phyloP scores from a whole-genome alignment of 805 yeast genomes.

The Limtongozyma cylindracea region DNA sequence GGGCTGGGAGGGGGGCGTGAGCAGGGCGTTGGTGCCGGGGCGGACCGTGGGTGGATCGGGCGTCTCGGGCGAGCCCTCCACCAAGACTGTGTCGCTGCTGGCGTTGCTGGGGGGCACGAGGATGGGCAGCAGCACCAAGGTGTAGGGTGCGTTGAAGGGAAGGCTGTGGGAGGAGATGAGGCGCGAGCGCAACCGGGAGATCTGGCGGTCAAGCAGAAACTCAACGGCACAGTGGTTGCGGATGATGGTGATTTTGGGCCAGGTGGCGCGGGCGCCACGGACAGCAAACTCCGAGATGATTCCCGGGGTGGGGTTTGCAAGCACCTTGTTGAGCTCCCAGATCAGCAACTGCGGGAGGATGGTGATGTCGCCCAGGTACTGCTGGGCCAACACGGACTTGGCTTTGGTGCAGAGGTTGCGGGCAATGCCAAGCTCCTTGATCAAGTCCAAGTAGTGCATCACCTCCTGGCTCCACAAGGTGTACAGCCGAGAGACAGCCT shows the following conservation, averaged over 20 bases:
- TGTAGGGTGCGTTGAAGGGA: no score
- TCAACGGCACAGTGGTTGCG: conserved; percentile 81
- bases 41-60: no score
- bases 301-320: conserved; percentile 64
- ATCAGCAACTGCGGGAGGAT: conserved; percentile 56
- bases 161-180: conserved; percentile 14
- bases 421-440: conserved; percentile 54
- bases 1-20: no score
- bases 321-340: conserved; percentile 30
- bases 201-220: conserved; percentile 62
- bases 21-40: no score
- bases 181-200: conserved; percentile 37
- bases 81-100: no score
- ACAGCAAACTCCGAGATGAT: conserved; percentile 43
- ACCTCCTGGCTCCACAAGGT: conserved; percentile 43
- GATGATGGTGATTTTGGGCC: conserved; percentile 78
- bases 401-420: conserved; percentile 49
- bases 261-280: conserved; percentile 77
- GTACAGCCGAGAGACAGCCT: conserved; percentile 23
- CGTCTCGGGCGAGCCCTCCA: no score
- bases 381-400: conserved; percentile 57
- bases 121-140: no score
- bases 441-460: conserved; percentile 50
- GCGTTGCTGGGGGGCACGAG: no score
- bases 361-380: conserved; percentile 84